Conservation (phyloP, 371 early-diverging fungal genomes). For the Mortierella sp. region DNA sequence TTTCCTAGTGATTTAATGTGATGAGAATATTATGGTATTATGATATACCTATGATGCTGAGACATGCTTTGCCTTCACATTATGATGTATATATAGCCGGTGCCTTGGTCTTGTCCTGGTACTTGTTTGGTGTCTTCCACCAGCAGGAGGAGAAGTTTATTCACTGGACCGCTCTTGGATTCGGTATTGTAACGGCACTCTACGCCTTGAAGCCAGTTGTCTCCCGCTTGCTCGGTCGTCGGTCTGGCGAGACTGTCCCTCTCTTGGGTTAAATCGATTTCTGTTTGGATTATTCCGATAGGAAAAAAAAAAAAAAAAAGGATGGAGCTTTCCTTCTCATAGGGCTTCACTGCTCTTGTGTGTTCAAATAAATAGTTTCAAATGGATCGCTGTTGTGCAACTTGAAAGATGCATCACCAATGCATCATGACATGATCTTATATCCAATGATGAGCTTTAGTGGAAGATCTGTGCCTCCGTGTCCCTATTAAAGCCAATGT, state of each 20-base stretch:
- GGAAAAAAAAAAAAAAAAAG: neutral
- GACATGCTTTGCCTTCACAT: neutral
- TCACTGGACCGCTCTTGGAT: slow-evolving; percentile 65
- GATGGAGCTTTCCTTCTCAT: too few species aligned
- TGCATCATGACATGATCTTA: too few species aligned
- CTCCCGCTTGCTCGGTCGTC: slow-evolving; percentile 42
- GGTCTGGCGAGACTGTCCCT: slow-evolving; percentile 43
- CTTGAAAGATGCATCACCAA: too few species aligned
- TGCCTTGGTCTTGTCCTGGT: slow-evolving; percentile 54
- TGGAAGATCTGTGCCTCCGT: too few species aligned
- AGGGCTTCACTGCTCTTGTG: too few species aligned
- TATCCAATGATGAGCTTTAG: too few species aligned
- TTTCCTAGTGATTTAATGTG: neutral
- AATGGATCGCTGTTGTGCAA: too few species aligned
- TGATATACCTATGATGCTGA: neutral
- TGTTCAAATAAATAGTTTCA: too few species aligned
- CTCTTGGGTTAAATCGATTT: slow-evolving; percentile 38
- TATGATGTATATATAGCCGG: slow-evolving; percentile 43
- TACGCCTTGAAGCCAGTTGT: slow-evolving; percentile 67
- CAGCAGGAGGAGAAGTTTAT: slow-evolving; percentile 51
- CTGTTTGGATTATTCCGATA: neutral
- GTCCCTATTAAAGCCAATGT: too few species aligned
- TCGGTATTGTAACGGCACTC: slow-evolving; percentile 61
- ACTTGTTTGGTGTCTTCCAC: slow-evolving; percentile 57
- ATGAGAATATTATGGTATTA: neutral